Conservation (phyloP, 257 asterid species). For the Buddleja alternifolia region DNA sequence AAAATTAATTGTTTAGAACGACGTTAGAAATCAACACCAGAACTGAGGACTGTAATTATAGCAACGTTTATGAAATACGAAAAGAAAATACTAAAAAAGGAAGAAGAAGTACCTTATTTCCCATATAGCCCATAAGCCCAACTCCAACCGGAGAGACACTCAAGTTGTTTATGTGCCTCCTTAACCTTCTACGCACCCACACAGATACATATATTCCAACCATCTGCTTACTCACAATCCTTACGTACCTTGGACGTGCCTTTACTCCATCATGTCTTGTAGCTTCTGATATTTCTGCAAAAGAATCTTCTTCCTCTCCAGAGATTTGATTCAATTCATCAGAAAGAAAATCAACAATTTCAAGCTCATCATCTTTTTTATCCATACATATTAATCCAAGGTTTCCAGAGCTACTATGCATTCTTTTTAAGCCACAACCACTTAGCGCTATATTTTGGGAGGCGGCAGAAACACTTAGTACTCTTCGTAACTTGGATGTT, state of each 20-base stretch:
- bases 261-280: conserved; percentile 29
- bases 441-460: conserved; percentile 30
- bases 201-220: conserved; percentile 93
- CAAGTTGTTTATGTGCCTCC: conserved; percentile 85
- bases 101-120: conserved; percentile 72
- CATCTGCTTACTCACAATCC: conserved; percentile 97
- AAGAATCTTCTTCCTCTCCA: conserved; percentile 64
- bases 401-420: conserved; percentile 70
- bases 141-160: conserved; percentile 92
- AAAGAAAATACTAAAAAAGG: background rate
- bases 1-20: background rate
- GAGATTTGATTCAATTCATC: conserved; percentile 51
- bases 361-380: conserved; percentile 49
- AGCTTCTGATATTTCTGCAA: conserved; percentile 40
- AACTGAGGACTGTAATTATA: too few relatives aligned
- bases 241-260: conserved; percentile 54
- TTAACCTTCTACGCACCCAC: conserved; percentile 78
- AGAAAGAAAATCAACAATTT: conserved; percentile 44
- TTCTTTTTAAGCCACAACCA: conserved; percentile 52
- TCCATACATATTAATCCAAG: conserved; percentile 54
- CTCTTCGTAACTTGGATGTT: conserved; percentile 57
- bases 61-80: background rate
- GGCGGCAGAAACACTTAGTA: conserved; percentile 58
- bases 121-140: conserved; percentile 98
- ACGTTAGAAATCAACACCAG: background rate